phyloP scores from a whole-genome alignment of 129 eudicot genomes.

The Pittosporum tobira region DNA sequence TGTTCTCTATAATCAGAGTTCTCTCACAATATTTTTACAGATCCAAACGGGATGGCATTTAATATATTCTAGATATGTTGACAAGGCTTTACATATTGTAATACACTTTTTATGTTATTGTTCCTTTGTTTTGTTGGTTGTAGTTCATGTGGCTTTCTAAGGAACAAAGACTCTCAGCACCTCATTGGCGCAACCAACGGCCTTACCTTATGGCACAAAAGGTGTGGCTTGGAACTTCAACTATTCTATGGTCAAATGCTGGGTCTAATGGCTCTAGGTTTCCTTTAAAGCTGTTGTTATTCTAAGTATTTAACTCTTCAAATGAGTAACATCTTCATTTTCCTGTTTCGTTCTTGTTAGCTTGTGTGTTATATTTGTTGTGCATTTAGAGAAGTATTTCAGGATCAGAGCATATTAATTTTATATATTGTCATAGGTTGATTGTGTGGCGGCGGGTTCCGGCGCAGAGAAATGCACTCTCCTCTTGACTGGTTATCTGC shows the following conservation, averaged over 20 bases:
- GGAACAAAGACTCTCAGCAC: constrained; percentile 68
- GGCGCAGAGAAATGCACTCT: constrained; percentile 58
- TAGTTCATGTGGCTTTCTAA: constrained; percentile 77
- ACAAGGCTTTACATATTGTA: not conserved
- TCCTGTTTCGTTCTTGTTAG: not conserved
- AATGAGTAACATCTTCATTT: not conserved
- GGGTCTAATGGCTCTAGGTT: not conserved
- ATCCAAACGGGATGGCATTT: too few relatives aligned
- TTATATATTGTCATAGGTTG: constrained; percentile 49
- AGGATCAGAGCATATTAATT: too few relatives aligned
- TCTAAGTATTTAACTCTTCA: not conserved
- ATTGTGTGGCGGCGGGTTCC: constrained; percentile 35
- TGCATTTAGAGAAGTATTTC: too few relatives aligned
- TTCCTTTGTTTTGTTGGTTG: constrained; percentile 13
- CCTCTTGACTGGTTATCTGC: constrained; percentile 72
- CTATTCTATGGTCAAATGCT: not conserved
- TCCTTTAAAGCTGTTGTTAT: not conserved
- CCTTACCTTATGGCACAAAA: constrained; percentile 77
- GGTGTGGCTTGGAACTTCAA: constrained; percentile 24
- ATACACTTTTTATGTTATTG: not conserved
- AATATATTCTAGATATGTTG: not conserved
- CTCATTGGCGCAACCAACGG: constrained; percentile 90
- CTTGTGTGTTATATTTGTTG: too few relatives aligned
- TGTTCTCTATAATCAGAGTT: too few relatives aligned
- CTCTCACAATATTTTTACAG: too few relatives aligned